Evolutionary conservation across 768 basidiomycete species (phyloP).

Genomic region (Sarcodon sp.): DNA sequence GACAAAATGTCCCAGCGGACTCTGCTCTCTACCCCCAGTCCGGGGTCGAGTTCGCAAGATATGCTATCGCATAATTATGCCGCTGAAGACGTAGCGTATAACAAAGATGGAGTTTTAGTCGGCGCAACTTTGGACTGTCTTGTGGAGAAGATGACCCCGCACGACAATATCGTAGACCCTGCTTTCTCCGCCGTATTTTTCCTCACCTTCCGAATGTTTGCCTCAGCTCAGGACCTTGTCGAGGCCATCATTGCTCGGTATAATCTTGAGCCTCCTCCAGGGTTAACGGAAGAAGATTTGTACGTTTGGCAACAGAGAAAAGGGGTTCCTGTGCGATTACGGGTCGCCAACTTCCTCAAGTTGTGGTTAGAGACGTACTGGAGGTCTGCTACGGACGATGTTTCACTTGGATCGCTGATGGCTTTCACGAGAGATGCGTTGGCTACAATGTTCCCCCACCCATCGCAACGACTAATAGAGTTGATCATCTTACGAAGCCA

Average conservation of each 20-base stretch:
- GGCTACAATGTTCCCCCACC: conserved; percentile 47
- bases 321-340: conserved; percentile 78
- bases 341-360: conserved; percentile 90
- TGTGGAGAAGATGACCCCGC: conserved; percentile 96
- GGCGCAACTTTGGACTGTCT: conserved; percentile 83
- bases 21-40: conserved; percentile 41
- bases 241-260: conserved; percentile 73
- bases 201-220: conserved; percentile 89
- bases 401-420: conserved; percentile 40
- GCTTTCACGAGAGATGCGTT: conserved; percentile 54
- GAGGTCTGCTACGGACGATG: conserved; percentile 63
- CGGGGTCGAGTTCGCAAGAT: conserved; percentile 15
- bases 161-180: conserved; percentile 81
- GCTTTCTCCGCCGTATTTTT: conserved; percentile 87
- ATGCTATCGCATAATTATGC: conserved; percentile 69
- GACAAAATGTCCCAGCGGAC: conserved; percentile 26
- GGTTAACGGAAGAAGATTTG: conserved; percentile 43
- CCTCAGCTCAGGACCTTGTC: conserved; percentile 64
- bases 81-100: conserved; percentile 78
- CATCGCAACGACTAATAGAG: conserved; percentile 64
- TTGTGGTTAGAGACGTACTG: conserved; percentile 90
- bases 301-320: conserved; percentile 79
- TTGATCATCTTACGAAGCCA: conserved; percentile 44
- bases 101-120: conserved; percentile 79
- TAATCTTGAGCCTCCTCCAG: conserved; percentile 56